Conservation (phyloP, 768 basidiomycete genomes). For the Tephrocybe rancida region DNA sequence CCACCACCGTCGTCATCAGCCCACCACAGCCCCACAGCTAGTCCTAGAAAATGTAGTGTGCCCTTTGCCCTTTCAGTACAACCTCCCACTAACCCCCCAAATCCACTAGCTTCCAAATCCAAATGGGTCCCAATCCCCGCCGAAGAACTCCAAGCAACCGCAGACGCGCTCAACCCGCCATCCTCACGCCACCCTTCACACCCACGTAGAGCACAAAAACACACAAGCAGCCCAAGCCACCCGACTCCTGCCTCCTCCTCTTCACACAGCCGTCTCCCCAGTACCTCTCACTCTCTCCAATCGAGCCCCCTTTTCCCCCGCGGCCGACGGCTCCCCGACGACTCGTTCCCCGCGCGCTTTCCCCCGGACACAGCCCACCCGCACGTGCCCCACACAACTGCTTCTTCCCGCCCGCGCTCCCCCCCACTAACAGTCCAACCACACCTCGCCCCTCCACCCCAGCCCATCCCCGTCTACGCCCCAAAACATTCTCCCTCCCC, state of each 20-base stretch:
- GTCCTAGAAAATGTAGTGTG: constrained; percentile 28
- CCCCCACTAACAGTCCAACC: constrained; percentile 15
- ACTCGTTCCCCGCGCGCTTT: constrained; percentile 21
- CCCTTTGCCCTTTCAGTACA: neutral
- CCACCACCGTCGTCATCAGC: constrained; percentile 10
- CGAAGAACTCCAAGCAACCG: constrained; percentile 55
- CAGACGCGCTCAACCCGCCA: constrained; percentile 38
- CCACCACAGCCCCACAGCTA: neutral
- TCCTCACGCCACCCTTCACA: neutral
- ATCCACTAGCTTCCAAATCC: constrained; percentile 38
- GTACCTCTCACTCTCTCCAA: constrained; percentile 43
- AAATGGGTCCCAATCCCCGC: constrained; percentile 67
- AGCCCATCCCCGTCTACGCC: constrained; percentile 5
- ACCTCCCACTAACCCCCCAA: neutral
- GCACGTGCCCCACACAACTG: neutral
- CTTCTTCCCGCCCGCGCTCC: neutral
- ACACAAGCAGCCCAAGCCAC: neutral
- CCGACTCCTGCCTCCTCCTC: constrained; percentile 2
- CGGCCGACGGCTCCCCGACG: constrained; percentile 43
- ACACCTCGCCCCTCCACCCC: constrained; percentile 17
- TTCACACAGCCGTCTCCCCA: constrained; percentile 23
- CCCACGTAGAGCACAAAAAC: neutral
- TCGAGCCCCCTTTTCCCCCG: constrained; percentile 51
- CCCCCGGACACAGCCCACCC: neutral
- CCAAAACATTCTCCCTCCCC: neutral